Evolutionary conservation across 2,329 filamentous ascomycete species (phyloP), one percentile per base, ranked within the genome.

Genomic region (Sordariomycetes sp.): DNA sequence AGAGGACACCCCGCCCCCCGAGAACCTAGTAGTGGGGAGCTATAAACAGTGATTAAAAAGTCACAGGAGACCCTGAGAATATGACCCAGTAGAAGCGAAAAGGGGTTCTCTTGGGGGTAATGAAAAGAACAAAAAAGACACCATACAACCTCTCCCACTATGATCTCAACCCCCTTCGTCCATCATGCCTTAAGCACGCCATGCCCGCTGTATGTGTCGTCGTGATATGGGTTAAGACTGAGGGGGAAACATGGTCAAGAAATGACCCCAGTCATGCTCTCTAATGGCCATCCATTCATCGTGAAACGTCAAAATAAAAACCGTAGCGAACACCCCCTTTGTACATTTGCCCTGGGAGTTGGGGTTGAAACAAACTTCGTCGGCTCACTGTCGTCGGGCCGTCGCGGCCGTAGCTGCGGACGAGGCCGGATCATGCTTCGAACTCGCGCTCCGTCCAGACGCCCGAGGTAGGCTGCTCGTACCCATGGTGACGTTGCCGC

Each of bases 381-480:
- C 32, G 3, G 6, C 34, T 57, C 55, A 57, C 48, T 52, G 58
- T 22, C 58, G 43, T 40, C 58, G 25, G 34, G 28, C 24, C 58
- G 55, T 59, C 24, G 81, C 82, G 53, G 75, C 80, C 25, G 78
- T 79, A 34, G 82, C 82, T 55, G 81, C 81, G 24, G 78, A 81
- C 16, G 81, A 78, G 18, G 82, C 82, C 54, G 83, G 68, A 64
- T 85, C 82, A 62, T 81, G 76, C 69, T 79, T 83, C 58, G 74
- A 78, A 64, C 82, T 85, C 61, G 76, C 78, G 58, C 72, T 82
- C 62, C 82, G 75, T 50, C 75, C 77, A 7, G 82, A 76, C 6
- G 79, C 81, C 54, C 82, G 75, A 20, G 83, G 83, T 18, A 86
- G 71, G 57, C 72, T 75, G 69, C 82, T 85, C 43, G 69, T 68